phyloP scores from a whole-genome alignment of 129 eudicot genomes.

The Saposhnikovia divaricata region DNA sequence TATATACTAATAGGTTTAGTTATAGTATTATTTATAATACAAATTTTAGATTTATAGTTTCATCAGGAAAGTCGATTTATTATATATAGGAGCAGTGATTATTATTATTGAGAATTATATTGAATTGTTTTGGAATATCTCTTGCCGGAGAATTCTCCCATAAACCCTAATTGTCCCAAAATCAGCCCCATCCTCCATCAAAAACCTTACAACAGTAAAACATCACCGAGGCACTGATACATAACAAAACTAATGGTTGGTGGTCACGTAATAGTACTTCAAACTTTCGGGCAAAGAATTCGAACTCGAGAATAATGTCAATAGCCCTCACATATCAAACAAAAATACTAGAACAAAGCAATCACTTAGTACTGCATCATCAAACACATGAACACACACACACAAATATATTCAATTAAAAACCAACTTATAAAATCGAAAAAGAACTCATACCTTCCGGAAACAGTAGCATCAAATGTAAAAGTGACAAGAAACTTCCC shows the following conservation, averaged over 20 bases:
- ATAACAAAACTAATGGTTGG: background rate
- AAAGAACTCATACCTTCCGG: conserved; percentile 55
- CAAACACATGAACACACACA: background rate
- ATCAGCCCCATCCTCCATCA: too few relatives aligned
- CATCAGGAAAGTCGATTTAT: too few relatives aligned
- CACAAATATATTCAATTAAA: background rate
- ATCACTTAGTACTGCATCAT: background rate
- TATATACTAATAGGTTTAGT: too few relatives aligned
- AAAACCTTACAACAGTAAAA: background rate
- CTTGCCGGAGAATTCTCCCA: too few relatives aligned
- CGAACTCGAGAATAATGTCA: background rate
- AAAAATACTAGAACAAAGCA: background rate
- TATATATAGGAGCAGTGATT: too few relatives aligned
- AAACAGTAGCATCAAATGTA: conserved; percentile 84
- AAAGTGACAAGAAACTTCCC: conserved; percentile 71
- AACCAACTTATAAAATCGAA: background rate
- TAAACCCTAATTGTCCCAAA: too few relatives aligned
- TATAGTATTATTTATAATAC: too few relatives aligned
- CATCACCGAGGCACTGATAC: background rate
- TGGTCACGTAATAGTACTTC: background rate
- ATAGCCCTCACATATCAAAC: background rate
- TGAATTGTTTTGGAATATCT: too few relatives aligned
- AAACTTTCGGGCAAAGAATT: background rate
- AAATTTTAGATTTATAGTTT: too few relatives aligned
- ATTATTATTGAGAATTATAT: too few relatives aligned